Conservation (phyloP, 129 eudicot species). For the Chrysanthemum lavandulifolium region DNA sequence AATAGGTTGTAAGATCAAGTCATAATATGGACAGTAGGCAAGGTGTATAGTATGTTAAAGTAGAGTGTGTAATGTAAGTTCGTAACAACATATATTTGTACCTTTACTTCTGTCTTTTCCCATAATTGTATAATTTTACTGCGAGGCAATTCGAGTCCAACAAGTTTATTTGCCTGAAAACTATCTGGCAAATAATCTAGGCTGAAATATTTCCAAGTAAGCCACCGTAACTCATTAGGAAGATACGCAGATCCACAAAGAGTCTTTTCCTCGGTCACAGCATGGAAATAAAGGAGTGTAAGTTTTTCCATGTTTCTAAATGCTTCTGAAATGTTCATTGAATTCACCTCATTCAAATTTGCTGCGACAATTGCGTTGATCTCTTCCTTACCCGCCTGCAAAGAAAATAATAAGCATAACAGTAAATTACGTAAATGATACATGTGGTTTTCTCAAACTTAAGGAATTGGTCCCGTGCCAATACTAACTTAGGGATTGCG, state of each 20-base stretch:
- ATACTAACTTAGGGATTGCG: too few relatives aligned
- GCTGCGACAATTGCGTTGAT: conserved; percentile 22
- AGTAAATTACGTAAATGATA: too few relatives aligned
- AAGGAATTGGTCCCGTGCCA: too few relatives aligned
- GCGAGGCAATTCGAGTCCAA: conserved; percentile 26
- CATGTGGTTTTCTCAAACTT: too few relatives aligned
- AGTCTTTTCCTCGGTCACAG: background rate
- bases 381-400: conserved; percentile 22
- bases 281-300: conserved; percentile 19
- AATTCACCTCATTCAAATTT: background rate
- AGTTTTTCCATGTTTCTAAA: conserved; percentile 24
- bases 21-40: too few relatives aligned
- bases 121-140: conserved; percentile 24
- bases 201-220: conserved; percentile 21
- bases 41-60: too few relatives aligned
- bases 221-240: conserved; percentile 26
- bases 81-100: background rate
- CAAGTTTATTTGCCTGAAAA: conserved; percentile 30
- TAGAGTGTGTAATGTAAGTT: too few relatives aligned
- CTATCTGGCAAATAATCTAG: conserved; percentile 19
- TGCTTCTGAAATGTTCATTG: conserved; percentile 1
- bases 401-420: background rate
- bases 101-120: conserved; percentile 16
- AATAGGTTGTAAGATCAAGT: too few relatives aligned
- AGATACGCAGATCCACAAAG: conserved; percentile 5